Evolutionary conservation across 805 yeast genomes (phyloP).

Genomic region (Candida manassasensis): DNA sequence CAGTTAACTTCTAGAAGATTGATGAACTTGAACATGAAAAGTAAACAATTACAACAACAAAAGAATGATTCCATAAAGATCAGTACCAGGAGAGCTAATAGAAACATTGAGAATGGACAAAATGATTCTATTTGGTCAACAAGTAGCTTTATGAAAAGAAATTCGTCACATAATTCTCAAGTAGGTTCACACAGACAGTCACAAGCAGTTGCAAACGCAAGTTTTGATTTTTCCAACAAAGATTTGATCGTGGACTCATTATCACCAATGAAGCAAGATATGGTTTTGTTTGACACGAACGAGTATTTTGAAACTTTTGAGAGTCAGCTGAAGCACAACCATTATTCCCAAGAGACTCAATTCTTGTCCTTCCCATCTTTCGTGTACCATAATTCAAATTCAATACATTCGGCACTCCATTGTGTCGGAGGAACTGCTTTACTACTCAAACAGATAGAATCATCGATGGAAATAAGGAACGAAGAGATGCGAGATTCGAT

Average conservation of each 20-base stretch:
- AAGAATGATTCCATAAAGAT: slow-evolving; percentile 6
- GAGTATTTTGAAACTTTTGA: slow-evolving; percentile 9
- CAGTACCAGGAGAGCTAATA: too few species aligned
- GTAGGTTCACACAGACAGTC: neutral
- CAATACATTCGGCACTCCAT: slow-evolving; percentile 31
- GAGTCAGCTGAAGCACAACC: slow-evolving; percentile 5
- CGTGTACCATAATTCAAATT: slow-evolving; percentile 17
- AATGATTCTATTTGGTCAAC: neutral
- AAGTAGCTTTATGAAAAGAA: neutral
- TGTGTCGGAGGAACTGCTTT: slow-evolving; percentile 51
- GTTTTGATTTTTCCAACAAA: slow-evolving; percentile 11
- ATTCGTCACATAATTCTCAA: neutral
- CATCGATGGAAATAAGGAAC: slow-evolving; percentile 20
- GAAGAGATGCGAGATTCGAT: slow-evolving; percentile 14
- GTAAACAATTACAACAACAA: slow-evolving; percentile 24
- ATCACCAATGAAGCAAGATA: slow-evolving; percentile 13
- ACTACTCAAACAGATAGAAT: slow-evolving; percentile 44
- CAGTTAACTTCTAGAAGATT: slow-evolving; percentile 37
- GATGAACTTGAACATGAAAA: slow-evolving; percentile 29
- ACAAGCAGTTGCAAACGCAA: neutral
- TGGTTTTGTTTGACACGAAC: slow-evolving; percentile 18
- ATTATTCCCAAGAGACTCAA: slow-evolving; percentile 4
- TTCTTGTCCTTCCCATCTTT: slow-evolving; percentile 5
- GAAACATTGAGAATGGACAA: neutral
- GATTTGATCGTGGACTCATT: slow-evolving; percentile 13